phyloP scores from a whole-genome alignment of 768 basidiomycete genomes.

The Holtermanniella nyarrowii region DNA sequence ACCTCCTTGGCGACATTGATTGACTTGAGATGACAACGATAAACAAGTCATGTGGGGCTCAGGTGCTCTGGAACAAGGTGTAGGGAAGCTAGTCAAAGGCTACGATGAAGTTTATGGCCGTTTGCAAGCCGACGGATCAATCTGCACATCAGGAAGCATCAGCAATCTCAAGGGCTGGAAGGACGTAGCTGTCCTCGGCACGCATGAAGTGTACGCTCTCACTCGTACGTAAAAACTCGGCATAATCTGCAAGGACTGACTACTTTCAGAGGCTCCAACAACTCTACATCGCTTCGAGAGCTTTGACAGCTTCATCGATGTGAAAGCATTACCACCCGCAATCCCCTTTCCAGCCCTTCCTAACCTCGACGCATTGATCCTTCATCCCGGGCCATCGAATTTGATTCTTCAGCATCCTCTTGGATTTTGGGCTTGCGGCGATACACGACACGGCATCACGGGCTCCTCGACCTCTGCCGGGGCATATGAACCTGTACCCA shows the following conservation, averaged over 20 bases:
- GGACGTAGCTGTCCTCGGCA: slow-evolving; percentile 11
- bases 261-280: not conserved
- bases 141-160: too few relatives aligned
- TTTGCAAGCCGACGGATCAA: too few relatives aligned
- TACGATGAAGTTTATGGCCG: not conserved
- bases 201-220: slow-evolving; percentile 7
- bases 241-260: not conserved
- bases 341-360: too few relatives aligned
- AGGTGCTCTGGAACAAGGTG: not conserved
- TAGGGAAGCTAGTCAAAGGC: not conserved
- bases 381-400: slow-evolving; percentile 2
- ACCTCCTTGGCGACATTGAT: too few relatives aligned
- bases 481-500: not conserved
- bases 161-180: slow-evolving; percentile 3
- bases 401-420: slow-evolving; percentile 7
- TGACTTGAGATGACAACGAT: not conserved
- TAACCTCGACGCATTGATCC: too few relatives aligned
- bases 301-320: slow-evolving; percentile 7
- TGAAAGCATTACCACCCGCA: slow-evolving; percentile 7
- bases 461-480: slow-evolving; percentile 15
- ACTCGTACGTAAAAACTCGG: not conserved
- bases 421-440: slow-evolving; percentile 2
- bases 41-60: not conserved
- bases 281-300: slow-evolving; percentile 9
- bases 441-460: slow-evolving; percentile 22